These are phyloP conservation scores for Coniochaeta hoffmannii DNA, from an alignment of 2,329 filamentous ascomycete genomes.

Conservation along the genomic window DNA sequence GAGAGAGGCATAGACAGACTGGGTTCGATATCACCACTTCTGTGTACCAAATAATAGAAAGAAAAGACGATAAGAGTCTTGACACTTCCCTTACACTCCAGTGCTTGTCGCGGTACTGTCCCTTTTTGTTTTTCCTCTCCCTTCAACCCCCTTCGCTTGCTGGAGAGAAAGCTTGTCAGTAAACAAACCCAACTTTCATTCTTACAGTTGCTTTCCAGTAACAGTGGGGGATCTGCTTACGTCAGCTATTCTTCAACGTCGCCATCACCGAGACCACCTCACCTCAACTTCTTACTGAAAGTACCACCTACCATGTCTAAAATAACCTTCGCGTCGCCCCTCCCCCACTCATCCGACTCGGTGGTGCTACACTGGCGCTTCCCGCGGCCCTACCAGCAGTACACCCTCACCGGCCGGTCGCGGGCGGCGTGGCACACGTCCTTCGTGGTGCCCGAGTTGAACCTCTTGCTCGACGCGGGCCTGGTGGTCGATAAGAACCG, in stretches of 20 bases:
- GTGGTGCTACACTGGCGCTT: conserved; percentile 38
- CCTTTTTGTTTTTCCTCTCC: no score
- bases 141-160: no score
- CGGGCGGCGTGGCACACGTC: conserved; percentile 45
- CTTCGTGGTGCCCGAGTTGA: conserved; percentile 41
- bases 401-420: conserved; percentile 36
- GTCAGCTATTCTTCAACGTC: background rate
- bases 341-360: conserved; percentile 34
- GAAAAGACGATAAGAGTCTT: background rate
- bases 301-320: background rate
- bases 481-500: conserved; percentile 35
- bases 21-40: background rate
- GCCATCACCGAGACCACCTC: no score
- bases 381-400: conserved; percentile 32
- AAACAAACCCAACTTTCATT: no score
- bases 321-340: conserved; percentile 31
- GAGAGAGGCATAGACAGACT: background rate
- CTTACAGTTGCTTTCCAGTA: no score
- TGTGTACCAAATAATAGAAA: background rate
- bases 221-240: no score
- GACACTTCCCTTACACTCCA: no score
- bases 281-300: no score
- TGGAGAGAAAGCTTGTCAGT: no score
- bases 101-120: no score
- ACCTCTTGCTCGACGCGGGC: conserved; percentile 41